Conservation (phyloP, 2,329 filamentous ascomycete species). For the Fusarium robinianum region DNA sequence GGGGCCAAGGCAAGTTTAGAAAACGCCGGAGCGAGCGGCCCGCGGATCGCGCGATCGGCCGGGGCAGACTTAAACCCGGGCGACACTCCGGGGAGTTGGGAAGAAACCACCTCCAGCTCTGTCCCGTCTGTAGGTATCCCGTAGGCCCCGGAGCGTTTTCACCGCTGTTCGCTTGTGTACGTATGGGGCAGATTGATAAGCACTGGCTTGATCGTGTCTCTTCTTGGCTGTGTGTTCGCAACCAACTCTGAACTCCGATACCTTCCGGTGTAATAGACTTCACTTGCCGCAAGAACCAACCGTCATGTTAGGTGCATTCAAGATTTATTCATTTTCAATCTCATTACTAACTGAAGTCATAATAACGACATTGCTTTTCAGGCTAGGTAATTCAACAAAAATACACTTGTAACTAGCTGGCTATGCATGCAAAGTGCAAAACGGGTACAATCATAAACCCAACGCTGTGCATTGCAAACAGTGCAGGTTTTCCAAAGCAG, state of each 20-base stretch:
- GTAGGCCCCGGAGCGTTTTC: background rate
- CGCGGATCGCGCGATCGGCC: conserved; percentile 25
- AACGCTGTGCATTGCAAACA: conserved; percentile 18
- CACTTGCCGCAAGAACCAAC: background rate
- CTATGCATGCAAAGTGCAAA: conserved; percentile 25
- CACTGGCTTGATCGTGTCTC: background rate
- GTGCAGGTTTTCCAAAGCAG: conserved; percentile 15
- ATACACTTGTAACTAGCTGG: conserved; percentile 21
- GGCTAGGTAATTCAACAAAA: conserved; percentile 9
- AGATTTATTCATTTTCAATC: conserved; percentile 3
- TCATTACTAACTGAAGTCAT: conserved; percentile 7
- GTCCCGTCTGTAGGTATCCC: no score
- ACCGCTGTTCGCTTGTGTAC: background rate
- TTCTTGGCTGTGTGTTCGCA: no score
- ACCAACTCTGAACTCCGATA: no score
- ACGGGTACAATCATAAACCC: conserved; percentile 13
- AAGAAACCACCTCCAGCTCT: no score
- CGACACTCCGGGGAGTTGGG: conserved; percentile 18
- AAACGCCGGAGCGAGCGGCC: conserved; percentile 13
- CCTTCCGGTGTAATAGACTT: background rate
- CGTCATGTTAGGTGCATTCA: no score
- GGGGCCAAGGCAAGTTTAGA: no score
- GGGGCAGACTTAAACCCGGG: conserved; percentile 14
- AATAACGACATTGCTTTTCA: conserved; percentile 4
- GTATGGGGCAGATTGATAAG: background rate